Evolutionary conservation across 179 eudicot genomes (phyloP).

Genomic region (Pouteria campechiana): DNA sequence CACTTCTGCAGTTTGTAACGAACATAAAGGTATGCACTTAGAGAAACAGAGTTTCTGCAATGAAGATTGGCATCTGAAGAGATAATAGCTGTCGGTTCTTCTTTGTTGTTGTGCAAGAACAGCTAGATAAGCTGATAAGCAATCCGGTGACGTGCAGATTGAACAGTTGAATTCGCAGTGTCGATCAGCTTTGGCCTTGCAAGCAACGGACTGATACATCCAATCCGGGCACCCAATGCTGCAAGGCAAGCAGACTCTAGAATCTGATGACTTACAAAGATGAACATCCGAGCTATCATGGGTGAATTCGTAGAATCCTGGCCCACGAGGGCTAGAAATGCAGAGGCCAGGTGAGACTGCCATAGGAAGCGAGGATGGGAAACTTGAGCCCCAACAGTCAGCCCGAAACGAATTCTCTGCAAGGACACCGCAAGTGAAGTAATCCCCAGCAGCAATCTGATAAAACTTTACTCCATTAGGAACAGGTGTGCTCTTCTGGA

Average conservation of each 20-base stretch:
- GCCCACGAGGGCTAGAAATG: conserved; percentile 29
- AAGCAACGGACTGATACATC: conserved; percentile 36
- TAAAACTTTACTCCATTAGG: conserved; percentile 45
- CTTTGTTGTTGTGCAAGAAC: conserved; percentile 2
- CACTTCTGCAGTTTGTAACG: conserved; percentile 61
- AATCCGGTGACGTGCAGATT: conserved; percentile 43
- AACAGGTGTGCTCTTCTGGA: conserved; percentile 39
- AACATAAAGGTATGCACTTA: conserved; percentile 44
- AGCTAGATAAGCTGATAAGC: conserved; percentile 41
- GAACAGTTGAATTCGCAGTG: conserved; percentile 62
- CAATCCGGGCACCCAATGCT: conserved; percentile 43
- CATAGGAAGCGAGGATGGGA: conserved; percentile 58
- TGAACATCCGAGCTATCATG: conserved; percentile 30
- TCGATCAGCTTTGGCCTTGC: conserved; percentile 26
- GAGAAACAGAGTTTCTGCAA: conserved; percentile 54
- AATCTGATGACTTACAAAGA: conserved; percentile 37
- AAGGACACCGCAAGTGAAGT: conserved; percentile 69
- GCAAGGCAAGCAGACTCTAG: conserved; percentile 68
- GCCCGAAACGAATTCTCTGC: conserved; percentile 40
- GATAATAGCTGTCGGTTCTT: conserved; percentile 54
- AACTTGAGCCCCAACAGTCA: conserved; percentile 75
- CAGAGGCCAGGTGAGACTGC: conserved; percentile 69
- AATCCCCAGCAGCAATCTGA: conserved; percentile 75
- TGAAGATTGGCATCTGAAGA: conserved; percentile 48
- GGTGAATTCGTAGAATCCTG: conserved; percentile 41